Percentiles rank a stretch among this genome's conserved stretches.
These are phyloP conservation scores for Arthrinium phaeospermum DNA, from an alignment of 2,329 filamentous ascomycete genomes.

Conservation along the genomic window DNA sequence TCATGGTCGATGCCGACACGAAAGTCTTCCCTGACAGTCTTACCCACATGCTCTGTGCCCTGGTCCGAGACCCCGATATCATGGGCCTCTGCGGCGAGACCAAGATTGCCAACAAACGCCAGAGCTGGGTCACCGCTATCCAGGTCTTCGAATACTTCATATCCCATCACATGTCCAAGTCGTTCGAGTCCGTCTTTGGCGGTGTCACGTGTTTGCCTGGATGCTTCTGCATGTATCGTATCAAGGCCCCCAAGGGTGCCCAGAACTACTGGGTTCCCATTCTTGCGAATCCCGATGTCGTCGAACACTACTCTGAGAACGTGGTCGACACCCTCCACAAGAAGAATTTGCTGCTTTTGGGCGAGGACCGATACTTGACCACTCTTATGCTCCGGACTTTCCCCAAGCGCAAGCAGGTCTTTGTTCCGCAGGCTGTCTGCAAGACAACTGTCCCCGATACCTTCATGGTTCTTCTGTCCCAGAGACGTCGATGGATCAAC, in stretches of 20 bases:
- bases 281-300: slow-evolving; percentile 95
- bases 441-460: slow-evolving; percentile 95
- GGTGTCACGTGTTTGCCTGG: slow-evolving; percentile 98
- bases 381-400: slow-evolving; percentile 99
- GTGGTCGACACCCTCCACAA: slow-evolving; percentile 97
- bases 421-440: slow-evolving; percentile 97
- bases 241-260: slow-evolving; percentile 97
- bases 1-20: slow-evolving; percentile 99
- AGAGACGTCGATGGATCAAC: slow-evolving; percentile 98
- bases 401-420: slow-evolving; percentile 98
- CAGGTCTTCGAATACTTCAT: slow-evolving; percentile 99
- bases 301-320: slow-evolving; percentile 99
- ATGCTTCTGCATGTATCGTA: slow-evolving; percentile 99
- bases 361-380: slow-evolving; percentile 95
- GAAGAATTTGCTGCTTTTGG: slow-evolving; percentile 92
- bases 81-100: slow-evolving; percentile 99
- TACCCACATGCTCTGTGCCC: slow-evolving; percentile 98
- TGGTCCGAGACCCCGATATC: slow-evolving; percentile 98
- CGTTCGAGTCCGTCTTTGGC: slow-evolving; percentile 97
- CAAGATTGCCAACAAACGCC: slow-evolving; percentile 98
- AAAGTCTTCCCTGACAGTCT: slow-evolving; percentile 98
- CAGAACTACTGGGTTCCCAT: slow-evolving; percentile 99
- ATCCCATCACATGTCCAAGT: slow-evolving; percentile 95
- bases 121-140: slow-evolving; percentile 95
- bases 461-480: slow-evolving; percentile 91